Base-by-base conservation (phyloP, 2,329 filamentous ascomycete species). In the Lojkania enalia region DNA sequence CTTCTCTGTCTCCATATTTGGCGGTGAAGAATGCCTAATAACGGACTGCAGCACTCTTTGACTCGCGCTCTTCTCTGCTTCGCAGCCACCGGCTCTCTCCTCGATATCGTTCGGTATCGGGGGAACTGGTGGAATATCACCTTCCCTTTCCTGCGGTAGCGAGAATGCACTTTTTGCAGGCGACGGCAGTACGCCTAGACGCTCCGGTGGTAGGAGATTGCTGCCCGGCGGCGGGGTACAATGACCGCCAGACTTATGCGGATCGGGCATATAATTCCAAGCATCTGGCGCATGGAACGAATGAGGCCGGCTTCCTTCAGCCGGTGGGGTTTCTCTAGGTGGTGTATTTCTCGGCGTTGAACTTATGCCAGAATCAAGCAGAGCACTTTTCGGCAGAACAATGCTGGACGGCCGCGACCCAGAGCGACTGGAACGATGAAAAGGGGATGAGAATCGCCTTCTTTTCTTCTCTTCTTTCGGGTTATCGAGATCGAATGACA, bases 381-480 rank as follows among this genome's bases (percentile, higher is more conserved):
- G 45, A 19, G 42, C 32, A 16, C 51, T 58, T 19, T 47, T 61
- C 11, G 63, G 58, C 2, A 69, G 42, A 7, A 45, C 52, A 20
- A 64, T 60, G 39, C 65, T 67, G 30, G 35, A 58, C 5, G 66
- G 62, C 39, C 65, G 49, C 18, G 59, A 64, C 37, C 63, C 51
- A 1, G 64, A 65, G 12, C 61, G 62, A 47, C 57, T 61, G 1
- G 61, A 58, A n/a, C 63, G 66, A 39, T 60, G 63, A 23, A 69
- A 67, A 3, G 64, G 60, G 1, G 59, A 67, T 9, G 64, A 68
- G 36, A 69, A 60, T 14, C 64, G 58, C 4, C 61, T 54, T 35
- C 52, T 63, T 48, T 52, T 65, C 41, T 57, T 65, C 29, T 58
- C 54, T 12, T 60, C 60, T 12, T 53, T 48, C 14, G 51, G 39